Base-by-base conservation (phyloP, 805 yeast species). In the Lachancea mirantina region DNA sequence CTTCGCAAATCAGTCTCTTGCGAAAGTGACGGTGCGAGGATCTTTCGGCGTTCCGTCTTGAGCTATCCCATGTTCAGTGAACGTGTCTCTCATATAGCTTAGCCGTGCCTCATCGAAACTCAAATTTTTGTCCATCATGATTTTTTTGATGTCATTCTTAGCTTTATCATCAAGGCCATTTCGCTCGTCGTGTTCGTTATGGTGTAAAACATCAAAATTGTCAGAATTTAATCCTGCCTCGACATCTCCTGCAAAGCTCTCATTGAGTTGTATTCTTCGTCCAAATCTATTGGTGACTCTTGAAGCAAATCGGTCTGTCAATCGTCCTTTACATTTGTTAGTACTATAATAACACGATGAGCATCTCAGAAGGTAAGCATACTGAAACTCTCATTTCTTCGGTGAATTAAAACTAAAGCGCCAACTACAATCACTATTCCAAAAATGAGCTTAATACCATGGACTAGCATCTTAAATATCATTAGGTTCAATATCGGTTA, bases 91-190 rank as follows among this genome's bases (percentile, higher is more conserved):
- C 4, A 73, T 68, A 47, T 70, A 77, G 34, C 64, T 47, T 3
- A 71, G 52, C 39, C 94, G 62, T 1, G 94, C 94, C 25, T 74
- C 74, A 51, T 83, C 94, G 50, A 83, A 83, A 1, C 70, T 47
- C 18, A 80, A 40, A 21, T 62, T 51, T 31, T 68, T 57, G 5
- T 52, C 47, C 5, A 62, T 49, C 92, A 83, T 83, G 6, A 80
- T 60, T 18, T 53, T 40, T 36, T 63, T 61, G 2, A 83, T 72
- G 34, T 60, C 67, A 11, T 46, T 45, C 52, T 76, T 78, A 2
- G 82, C 72, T 5, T 37, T 48, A 23, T 64, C 73, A 49, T 73
- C 76, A 21, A 83, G 60, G 0, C 92, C 92, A n/a, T 57, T 46
- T 34, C 94, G 67, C 1, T 60, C 24, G 46, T 83, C 94, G 14